Percentiles rank a stretch among this genome's conserved stretches.
Conservation (phyloP, 371 early-diverging fungal species). For the Dinochytrium kinnereticum region DNA sequence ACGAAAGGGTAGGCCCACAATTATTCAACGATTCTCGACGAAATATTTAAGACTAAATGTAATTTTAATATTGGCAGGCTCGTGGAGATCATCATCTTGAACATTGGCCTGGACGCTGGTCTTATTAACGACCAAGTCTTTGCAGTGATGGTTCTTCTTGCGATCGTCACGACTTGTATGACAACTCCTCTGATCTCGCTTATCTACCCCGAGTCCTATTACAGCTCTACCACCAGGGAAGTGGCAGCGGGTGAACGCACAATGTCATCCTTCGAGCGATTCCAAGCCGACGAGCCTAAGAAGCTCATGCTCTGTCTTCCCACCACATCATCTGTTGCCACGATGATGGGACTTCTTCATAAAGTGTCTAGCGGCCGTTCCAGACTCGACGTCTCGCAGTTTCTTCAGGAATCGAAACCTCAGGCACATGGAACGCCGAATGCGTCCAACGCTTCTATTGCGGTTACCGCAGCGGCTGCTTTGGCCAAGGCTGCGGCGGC, state of each 20-base stretch:
- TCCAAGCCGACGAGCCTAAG: constrained; percentile 7
- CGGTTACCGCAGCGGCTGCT: background rate
- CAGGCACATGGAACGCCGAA: background rate
- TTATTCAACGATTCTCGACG: no score
- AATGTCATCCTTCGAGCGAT: background rate
- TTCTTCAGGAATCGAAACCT: background rate
- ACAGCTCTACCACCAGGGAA: background rate
- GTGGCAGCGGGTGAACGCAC: background rate
- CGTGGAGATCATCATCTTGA: constrained; percentile 89
- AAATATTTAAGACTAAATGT: background rate
- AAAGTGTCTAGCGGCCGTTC: background rate
- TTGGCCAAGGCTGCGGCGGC: background rate
- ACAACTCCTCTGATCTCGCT: constrained; percentile 26
- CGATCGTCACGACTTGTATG: constrained; percentile 14
- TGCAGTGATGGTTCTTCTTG: constrained; percentile 25
- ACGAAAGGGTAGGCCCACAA: constrained; percentile 78
- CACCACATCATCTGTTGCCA: constrained; percentile 12
- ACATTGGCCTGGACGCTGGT: constrained; percentile 83
- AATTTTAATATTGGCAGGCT: constrained; percentile 39
- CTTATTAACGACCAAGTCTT: constrained; percentile 63
- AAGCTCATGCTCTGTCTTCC: constrained; percentile 21
- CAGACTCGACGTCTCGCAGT: background rate
- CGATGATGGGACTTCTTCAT: constrained; percentile 24
- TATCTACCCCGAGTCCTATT: constrained; percentile 30
- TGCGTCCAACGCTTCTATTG: background rate